These are phyloP conservation scores for Colletotrichum godetiae DNA, from an alignment of 2,329 filamentous ascomycete genomes.

Conservation along the genomic window DNA sequence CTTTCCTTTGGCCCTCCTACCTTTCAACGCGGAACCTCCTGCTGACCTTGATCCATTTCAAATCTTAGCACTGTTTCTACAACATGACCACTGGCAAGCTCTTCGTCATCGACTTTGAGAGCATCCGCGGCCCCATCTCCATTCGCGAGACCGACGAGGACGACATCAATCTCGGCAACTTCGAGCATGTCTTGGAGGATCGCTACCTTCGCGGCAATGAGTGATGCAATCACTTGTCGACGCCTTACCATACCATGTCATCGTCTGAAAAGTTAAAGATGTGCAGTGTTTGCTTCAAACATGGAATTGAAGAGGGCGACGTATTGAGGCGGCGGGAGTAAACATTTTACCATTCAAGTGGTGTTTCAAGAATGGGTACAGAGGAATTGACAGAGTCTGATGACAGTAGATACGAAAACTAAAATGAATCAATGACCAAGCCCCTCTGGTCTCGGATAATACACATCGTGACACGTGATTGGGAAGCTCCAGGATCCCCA, in stretches of 20 bases:
- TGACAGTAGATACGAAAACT: no score
- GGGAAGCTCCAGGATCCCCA: no score
- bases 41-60: neutral
- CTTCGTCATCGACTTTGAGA: neutral
- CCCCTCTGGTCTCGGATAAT: accelerated
- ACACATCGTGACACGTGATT: no score
- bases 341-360: no score
- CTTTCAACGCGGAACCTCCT: neutral
- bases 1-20: no score
- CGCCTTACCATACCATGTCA: neutral
- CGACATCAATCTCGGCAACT: neutral
- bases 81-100: neutral
- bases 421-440: no score
- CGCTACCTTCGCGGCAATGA: neutral
- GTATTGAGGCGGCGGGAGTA: no score
- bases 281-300: neutral
- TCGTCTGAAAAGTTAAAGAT: neutral
- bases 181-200: neutral
- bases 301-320: no score
- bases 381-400: no score
- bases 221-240: neutral
- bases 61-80: neutral
- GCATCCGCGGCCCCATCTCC: no score
- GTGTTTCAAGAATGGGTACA: no score
- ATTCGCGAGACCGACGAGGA: neutral